phyloP scores from a whole-genome alignment of 2,329 filamentous ascomycete species.

The Pseudopithomyces maydicus region DNA sequence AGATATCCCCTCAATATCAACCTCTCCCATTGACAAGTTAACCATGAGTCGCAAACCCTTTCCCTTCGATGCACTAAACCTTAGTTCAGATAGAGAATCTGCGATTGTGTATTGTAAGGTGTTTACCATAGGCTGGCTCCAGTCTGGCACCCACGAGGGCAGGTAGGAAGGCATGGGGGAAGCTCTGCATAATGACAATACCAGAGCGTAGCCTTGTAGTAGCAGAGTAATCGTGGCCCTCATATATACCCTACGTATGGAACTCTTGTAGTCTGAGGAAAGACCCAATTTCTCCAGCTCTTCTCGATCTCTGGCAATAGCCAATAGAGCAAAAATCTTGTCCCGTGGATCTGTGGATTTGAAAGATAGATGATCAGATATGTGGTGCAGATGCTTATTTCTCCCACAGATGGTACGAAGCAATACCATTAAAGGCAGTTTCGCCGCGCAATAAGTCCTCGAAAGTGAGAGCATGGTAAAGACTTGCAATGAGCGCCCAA shows the following conservation, averaged over 20 bases:
- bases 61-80: conserved; percentile 4
- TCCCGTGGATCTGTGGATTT: conserved; percentile 18
- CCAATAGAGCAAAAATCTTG: conserved; percentile 22
- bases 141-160: conserved; percentile 19
- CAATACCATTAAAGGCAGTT: too few species aligned
- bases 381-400: conserved; percentile 5
- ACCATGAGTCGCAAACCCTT: neutral
- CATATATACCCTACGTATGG: conserved; percentile 8
- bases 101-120: conserved; percentile 16
- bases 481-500: too few species aligned
- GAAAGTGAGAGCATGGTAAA: too few species aligned
- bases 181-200: conserved; percentile 15
- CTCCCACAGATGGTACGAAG: conserved; percentile 12
- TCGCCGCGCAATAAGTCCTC: too few species aligned
- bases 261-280: conserved; percentile 14
- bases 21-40: neutral
- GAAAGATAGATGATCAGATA: conserved; percentile 12
- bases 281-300: conserved; percentile 11
- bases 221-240: conserved; percentile 15
- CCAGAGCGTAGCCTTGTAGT: conserved; percentile 15
- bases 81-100: conserved; percentile 13
- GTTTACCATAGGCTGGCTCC: conserved; percentile 13
- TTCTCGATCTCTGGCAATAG: conserved; percentile 17
- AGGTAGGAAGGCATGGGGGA: neutral
- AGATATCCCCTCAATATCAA: neutral